These are phyloP conservation scores for Stachybotrys chlorohalonatus DNA, from an alignment of 2,329 filamentous ascomycete genomes.

Conservation along the genomic window DNA sequence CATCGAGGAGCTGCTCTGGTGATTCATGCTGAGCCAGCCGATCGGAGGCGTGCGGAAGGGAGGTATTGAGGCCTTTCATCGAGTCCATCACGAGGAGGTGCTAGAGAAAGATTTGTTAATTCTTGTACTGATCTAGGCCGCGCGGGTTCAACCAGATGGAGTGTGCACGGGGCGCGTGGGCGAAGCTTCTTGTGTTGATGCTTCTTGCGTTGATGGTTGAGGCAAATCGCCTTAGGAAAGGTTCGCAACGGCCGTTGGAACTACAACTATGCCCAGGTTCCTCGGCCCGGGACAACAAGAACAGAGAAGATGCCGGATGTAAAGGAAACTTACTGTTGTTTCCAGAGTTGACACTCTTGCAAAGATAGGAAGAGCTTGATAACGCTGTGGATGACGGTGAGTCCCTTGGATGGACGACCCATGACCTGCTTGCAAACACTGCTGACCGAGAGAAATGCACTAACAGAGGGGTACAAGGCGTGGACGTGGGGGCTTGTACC, in stretches of 20 bases:
- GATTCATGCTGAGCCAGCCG: constrained; percentile 27
- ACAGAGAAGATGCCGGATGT: too few species aligned
- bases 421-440: neutral
- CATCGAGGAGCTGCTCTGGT: constrained; percentile 65
- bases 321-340: neutral
- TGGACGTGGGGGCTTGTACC: constrained; percentile 8
- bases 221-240: too few species aligned
- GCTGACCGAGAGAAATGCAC: constrained; percentile 5
- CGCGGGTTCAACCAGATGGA: too few species aligned
- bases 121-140: neutral
- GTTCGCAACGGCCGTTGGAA: too few species aligned
- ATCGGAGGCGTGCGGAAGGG: constrained; percentile 12
- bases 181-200: too few species aligned
- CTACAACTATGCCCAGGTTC: too few species aligned
- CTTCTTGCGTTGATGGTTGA: too few species aligned
- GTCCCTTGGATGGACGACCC: neutral
- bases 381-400: neutral
- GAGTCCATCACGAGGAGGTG: constrained; percentile 17
- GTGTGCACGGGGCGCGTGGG: too few species aligned
- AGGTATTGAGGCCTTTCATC: constrained; percentile 19
- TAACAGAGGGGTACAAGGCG: constrained; percentile 19
- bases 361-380: neutral
- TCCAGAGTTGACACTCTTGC: neutral
- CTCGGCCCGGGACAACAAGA: too few species aligned
- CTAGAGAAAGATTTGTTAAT: neutral